Evolutionary conservation across 164 flowering plant genomes (phyloP).

Genomic region (Nymphaea thermarum): DNA sequence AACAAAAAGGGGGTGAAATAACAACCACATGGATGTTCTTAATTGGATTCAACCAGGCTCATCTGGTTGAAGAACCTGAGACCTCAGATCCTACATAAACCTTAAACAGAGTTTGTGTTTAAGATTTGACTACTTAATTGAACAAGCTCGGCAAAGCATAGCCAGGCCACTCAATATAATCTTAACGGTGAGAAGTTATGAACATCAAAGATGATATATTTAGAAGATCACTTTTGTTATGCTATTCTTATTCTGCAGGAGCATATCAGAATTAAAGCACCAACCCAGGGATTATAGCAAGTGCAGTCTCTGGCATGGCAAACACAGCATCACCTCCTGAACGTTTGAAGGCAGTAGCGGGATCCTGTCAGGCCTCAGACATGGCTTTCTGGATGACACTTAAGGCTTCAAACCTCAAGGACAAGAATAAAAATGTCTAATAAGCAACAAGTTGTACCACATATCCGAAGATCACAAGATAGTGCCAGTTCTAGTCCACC

Average conservation of each 20-base stretch:
- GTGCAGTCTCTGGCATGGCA: slow-evolving; percentile 87
- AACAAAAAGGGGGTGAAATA: too few species aligned
- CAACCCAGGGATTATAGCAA: slow-evolving; percentile 97
- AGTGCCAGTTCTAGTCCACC: slow-evolving; percentile 95
- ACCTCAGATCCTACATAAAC: too few species aligned
- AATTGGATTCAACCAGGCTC: too few species aligned
- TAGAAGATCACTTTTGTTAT: too few species aligned
- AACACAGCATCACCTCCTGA: slow-evolving; percentile 78
- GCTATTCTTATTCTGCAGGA: not conserved
- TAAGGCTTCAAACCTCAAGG: not conserved
- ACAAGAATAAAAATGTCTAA: not conserved
- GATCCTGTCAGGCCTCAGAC: not conserved
- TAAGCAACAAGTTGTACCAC: slow-evolving; percentile 44
- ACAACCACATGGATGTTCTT: too few species aligned
- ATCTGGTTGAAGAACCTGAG: too few species aligned
- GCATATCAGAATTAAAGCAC: slow-evolving; percentile 6
- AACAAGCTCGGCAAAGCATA: too few species aligned
- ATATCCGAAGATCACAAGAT: slow-evolving; percentile 88
- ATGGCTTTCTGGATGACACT: not conserved
- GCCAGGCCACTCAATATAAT: too few species aligned
- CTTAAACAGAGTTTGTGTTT: too few species aligned
- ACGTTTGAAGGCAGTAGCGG: slow-evolving; percentile 6
- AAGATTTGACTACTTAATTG: too few species aligned
- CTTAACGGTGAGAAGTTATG: too few species aligned
- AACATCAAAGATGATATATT: too few species aligned